phyloP scores from a whole-genome alignment of 306 rosid species.

The Cucumis melo region DNA sequence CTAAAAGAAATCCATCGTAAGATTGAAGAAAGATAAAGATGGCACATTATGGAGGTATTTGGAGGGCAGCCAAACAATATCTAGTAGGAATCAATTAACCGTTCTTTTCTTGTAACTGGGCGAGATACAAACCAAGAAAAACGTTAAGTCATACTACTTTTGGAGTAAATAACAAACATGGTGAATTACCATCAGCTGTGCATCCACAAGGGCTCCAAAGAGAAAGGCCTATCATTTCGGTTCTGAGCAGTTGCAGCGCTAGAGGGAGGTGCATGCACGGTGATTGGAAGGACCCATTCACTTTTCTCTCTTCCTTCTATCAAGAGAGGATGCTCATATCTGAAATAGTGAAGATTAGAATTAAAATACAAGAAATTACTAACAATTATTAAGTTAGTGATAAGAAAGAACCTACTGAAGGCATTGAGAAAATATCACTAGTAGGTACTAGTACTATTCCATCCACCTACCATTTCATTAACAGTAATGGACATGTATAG shows the following conservation, averaged over 20 bases:
- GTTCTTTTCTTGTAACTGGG: not conserved
- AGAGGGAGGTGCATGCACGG: conserved; percentile 75
- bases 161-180: not conserved
- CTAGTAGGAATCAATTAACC: not conserved
- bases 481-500: not conserved
- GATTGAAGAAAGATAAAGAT: not conserved
- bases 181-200: conserved; percentile 37
- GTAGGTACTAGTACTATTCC: not conserved
- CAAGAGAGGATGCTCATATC: conserved; percentile 92
- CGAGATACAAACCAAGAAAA: not conserved
- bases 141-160: not conserved
- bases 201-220: conserved; percentile 57
- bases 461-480: not conserved
- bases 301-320: conserved; percentile 77
- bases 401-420: not conserved
- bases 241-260: conserved; percentile 32
- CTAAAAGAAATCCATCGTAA: not conserved
- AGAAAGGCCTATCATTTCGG: conserved; percentile 54
- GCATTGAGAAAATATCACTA: not conserved
- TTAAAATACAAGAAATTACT: not conserved
- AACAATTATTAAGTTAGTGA: not conserved
- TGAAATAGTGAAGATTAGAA: conserved; percentile 12
- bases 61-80: not conserved
- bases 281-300: conserved; percentile 96
- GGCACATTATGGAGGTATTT: not conserved